These are phyloP conservation scores for Pyracantha coccinea DNA, from an alignment of 331 rosid genomes.

Conservation along the genomic window DNA sequence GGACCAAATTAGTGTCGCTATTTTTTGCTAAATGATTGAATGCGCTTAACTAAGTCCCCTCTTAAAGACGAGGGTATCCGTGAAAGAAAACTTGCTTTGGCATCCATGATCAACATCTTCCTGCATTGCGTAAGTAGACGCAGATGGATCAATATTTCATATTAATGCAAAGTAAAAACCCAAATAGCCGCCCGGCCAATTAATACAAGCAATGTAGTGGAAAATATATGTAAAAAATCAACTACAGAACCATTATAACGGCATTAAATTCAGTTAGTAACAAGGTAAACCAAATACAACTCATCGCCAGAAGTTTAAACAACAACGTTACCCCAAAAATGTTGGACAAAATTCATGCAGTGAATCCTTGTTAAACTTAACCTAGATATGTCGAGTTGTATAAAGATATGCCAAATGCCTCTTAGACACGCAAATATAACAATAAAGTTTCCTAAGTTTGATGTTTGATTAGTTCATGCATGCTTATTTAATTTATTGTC, in stretches of 20 bases:
- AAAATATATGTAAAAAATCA: too few relatives aligned
- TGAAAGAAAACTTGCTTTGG: conserved; percentile 48
- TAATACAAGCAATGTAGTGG: too few relatives aligned
- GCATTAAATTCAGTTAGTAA: too few relatives aligned
- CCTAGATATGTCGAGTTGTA: background rate
- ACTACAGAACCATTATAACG: too few relatives aligned
- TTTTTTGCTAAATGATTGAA: conserved; percentile 51
- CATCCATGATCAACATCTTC: conserved; percentile 47
- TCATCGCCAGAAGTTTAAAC: background rate
- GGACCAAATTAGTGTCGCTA: conserved; percentile 26
- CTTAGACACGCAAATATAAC: background rate
- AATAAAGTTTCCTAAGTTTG: background rate
- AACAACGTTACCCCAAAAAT: background rate
- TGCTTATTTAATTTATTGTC: background rate
- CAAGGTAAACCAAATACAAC: background rate
- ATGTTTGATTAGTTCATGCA: background rate
- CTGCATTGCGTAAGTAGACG: conserved; percentile 35
- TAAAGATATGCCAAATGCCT: background rate
- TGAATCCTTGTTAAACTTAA: background rate
- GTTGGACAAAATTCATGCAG: background rate
- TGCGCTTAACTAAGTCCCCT: conserved; percentile 46
- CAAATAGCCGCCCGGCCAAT: too few relatives aligned
- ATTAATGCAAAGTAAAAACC: background rate
- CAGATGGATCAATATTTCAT: background rate
- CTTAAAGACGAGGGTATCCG: conserved; percentile 61